Base-by-base conservation (phyloP, 1,139 yeast genomes). In the Suhomyces ambrosiae region DNA sequence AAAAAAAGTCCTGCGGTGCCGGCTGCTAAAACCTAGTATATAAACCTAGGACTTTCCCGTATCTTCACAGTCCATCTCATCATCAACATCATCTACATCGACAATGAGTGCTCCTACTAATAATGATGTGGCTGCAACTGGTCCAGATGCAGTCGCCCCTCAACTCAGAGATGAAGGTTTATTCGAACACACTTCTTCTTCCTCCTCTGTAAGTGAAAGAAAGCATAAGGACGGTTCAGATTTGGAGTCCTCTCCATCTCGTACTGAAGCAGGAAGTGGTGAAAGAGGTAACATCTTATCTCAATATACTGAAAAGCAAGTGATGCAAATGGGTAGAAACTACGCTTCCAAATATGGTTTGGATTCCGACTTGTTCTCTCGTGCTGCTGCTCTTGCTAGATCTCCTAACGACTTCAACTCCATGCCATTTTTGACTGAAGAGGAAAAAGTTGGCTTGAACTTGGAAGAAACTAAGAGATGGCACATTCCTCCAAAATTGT, bases 311-410 rank as follows among this genome's bases (percentile, higher is more conserved):
- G 80, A 79, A 45, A 74, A 75, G 21, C 86, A 83, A 55, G 86
- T 80, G 6, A 74, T 79, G 73, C 72, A 68, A 42, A 80, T 84
- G 80, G 95, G 92, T 17, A 68, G 84, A 42, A 71, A 72, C 43
- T 86, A 83, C 58, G 90, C 90, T 17, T 54, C 61, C 27, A 76
- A 75, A 47, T 67, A 84, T 51, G 79, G 71, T 7, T 60, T 86
- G 51, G 89, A 84, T 48, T 67, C 72, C 1, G 90, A 83, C 8
- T 61, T 80, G 35, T 83, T 87, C 57, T 80, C 81, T 12, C 71
- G 74, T 31, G 95, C 85, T 17, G 95, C 95, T 1, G 82, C 88
- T 2, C 63, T 85, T 30, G 90, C 95, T 2, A 76, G 89, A 54
- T 61, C 71, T 26, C 92, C 92, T 5, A 58, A 57, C 7, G 77